Base-by-base conservation (phyloP, 2,329 filamentous ascomycete species). In the Colletotrichum camelliae region DNA sequence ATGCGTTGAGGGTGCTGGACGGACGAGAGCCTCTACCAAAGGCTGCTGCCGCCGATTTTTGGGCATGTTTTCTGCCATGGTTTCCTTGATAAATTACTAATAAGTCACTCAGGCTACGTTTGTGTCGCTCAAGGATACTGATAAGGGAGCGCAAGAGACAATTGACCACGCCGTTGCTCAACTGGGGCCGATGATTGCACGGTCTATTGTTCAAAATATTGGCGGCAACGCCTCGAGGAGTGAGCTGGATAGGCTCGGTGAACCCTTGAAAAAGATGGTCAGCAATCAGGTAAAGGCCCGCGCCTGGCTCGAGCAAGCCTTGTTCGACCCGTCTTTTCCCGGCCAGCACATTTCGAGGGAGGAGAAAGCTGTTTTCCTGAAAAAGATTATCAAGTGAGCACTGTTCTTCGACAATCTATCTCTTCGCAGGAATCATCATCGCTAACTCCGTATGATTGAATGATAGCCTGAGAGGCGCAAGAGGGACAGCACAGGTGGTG, bases 1-100 rank as follows among this genome's bases (percentile, higher is more conserved):
- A 96, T 80, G 90, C 92, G 0, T 86, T 97, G 15, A 90, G 91
- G 79, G 92, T 94, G 9, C 85, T 97, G 8, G 89, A 93, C 58
- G 93, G 93, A 15, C 91, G 89, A 35, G 95, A 97, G 75, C 92
- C 94, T 1, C 86, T 97, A 12, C 94, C 94, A 0, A 97, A 97
- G 84, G 90, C 90, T 35, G 91, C 94, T 4, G 91, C 95, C 2
- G 91, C 93, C 10, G 91, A 94, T 33, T 94, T 97, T 77, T 97
- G 95, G 94, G 92, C 94, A 84, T 79, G 88, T 81, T 67, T 73
- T 33, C 29, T 24, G 1, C 29, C 18, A 31, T 16, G 10, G 15
- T 15, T n/a, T 37, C 5, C 7, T 18, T 7, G 12, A 24, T 24
- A 10, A 29, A 35, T 12, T 78, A 15, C 72, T 62, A 31, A 71